A percentile compares a stretch with the other conserved stretches of the same genome.
Evolutionary conservation across 2,329 filamentous ascomycete species (phyloP).

Genomic region (Cylindrodendrum hubeiense): DNA sequence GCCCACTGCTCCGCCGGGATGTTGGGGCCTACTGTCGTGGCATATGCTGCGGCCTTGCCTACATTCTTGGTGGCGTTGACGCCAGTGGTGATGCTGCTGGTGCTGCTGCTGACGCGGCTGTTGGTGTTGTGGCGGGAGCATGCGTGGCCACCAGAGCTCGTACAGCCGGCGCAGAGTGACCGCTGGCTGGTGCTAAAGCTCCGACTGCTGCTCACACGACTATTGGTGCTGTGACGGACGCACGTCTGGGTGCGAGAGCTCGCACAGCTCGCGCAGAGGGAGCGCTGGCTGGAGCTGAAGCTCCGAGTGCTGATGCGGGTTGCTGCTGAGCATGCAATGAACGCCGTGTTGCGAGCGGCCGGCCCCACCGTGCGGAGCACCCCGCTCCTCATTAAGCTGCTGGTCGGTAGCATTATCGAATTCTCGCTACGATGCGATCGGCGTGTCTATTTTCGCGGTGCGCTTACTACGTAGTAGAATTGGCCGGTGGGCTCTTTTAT

Average conservation of each 20-base stretch:
- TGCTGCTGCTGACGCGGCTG: conserved; percentile 20
- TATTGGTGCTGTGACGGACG: too few species aligned
- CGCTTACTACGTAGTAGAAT: too few species aligned
- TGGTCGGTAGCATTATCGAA: conserved; percentile 30
- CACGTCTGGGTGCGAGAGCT: too few species aligned
- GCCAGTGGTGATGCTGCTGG: conserved; percentile 21
- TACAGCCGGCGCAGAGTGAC: conserved; percentile 31
- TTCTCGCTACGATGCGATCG: neutral
- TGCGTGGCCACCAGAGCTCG: conserved; percentile 20
- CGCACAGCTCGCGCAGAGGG: too few species aligned
- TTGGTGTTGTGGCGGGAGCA: conserved; percentile 31
- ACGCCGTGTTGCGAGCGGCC: conserved; percentile 25
- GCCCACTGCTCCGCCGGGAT: conserved; percentile 89
- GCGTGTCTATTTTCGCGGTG: neutral
- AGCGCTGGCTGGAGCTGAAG: too few species aligned
- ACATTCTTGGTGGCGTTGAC: conserved; percentile 23
- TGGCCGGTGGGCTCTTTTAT: conserved; percentile 24
- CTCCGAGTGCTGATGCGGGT: conserved; percentile 12
- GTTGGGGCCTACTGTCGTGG: conserved; percentile 43
- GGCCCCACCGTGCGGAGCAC: conserved; percentile 28
- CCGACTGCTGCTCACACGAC: too few species aligned
- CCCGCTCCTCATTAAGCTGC: conserved; percentile 33
- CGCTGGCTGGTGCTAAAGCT: conserved; percentile 33
- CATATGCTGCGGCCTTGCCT: conserved; percentile 34
- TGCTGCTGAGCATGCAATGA: conserved; percentile 28